Evolutionary conservation across 2,329 filamentous ascomycete genomes (phyloP).

Genomic region (Diplocarpon mali): DNA sequence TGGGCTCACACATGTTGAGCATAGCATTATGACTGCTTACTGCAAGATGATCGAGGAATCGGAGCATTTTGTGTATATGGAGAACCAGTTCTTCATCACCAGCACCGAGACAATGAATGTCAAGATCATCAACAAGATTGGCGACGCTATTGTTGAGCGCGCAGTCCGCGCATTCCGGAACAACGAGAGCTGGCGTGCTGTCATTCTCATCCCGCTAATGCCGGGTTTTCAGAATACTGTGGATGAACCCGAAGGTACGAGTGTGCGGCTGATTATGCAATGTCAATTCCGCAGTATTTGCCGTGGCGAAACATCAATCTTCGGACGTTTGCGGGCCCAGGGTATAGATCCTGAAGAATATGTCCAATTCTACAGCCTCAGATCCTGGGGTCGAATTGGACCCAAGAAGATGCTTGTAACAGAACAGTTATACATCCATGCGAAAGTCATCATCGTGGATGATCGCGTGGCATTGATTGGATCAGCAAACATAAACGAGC

Average conservation of each 20-base stretch:
- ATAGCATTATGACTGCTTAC: slow-evolving; percentile 94
- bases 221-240: slow-evolving; percentile 98
- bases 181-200: slow-evolving; percentile 79
- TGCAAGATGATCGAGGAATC: slow-evolving; percentile 90
- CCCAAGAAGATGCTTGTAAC: slow-evolving; percentile 74
- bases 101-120: slow-evolving; percentile 81
- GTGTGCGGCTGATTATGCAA: slow-evolving; percentile 89
- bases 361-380: slow-evolving; percentile 86
- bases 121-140: slow-evolving; percentile 85
- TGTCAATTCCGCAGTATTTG: slow-evolving; percentile 96
- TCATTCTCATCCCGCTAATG: slow-evolving; percentile 87
- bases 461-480: slow-evolving; percentile 89
- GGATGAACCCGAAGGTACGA: slow-evolving; percentile 85
- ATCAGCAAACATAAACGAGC: slow-evolving; percentile 96
- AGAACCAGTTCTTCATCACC: slow-evolving; percentile 97
- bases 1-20: slow-evolving; percentile 76
- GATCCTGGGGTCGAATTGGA: slow-evolving; percentile 86
- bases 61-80: slow-evolving; percentile 96
- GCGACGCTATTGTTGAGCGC: slow-evolving; percentile 85
- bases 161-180: slow-evolving; percentile 77
- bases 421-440: slow-evolving; percentile 96
- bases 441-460: slow-evolving; percentile 93
- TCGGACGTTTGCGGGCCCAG: slow-evolving; percentile 65
- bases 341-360: slow-evolving; percentile 92
- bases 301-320: slow-evolving; percentile 83